Percentiles rank a stretch among this genome's conserved stretches.
Evolutionary conservation across 2,329 filamentous ascomycete species (phyloP).

Genomic region (Penicillium sp.): DNA sequence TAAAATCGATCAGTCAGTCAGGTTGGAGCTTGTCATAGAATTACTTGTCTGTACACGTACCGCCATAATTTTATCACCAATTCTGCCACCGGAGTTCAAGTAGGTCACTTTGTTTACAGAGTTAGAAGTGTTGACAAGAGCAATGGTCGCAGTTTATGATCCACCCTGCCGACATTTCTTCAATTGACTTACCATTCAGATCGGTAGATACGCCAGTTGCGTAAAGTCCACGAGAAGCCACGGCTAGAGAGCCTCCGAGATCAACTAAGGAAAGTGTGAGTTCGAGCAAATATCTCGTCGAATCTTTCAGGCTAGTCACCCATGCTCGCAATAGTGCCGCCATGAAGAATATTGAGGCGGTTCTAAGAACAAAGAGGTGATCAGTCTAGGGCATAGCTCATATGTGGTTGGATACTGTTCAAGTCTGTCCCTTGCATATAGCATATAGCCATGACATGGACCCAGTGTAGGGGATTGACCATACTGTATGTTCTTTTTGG

Average conservation of each 20-base stretch:
- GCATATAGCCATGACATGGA: no score
- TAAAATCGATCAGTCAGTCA: constrained; percentile 8
- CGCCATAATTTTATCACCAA: constrained; percentile 54
- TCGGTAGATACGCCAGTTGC: constrained; percentile 63
- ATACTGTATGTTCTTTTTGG: constrained; percentile 58
- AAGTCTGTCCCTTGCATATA: no score
- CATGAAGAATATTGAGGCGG: constrained; percentile 60
- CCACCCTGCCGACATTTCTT: not conserved
- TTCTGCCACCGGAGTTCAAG: constrained; percentile 56
- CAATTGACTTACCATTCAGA: constrained; percentile 46
- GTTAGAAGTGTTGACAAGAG: not conserved
- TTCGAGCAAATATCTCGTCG: not conserved
- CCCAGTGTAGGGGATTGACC: constrained; percentile 7
- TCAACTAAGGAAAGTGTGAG: constrained; percentile 44
- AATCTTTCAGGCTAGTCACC: constrained; percentile 25
- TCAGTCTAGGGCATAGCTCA: no score
- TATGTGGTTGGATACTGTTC: no score
- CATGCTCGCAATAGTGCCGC: constrained; percentile 61
- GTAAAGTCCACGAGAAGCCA: constrained; percentile 59
- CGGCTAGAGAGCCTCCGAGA: constrained; percentile 59
- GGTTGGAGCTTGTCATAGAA: no score
- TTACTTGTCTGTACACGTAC: constrained; percentile 27
- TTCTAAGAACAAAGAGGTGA: constrained; percentile 42
- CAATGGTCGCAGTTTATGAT: no score
- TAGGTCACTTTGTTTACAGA: constrained; percentile 50